Base-by-base conservation (phyloP, 73 alveolate species). In the Paramecium caudatum region DNA sequence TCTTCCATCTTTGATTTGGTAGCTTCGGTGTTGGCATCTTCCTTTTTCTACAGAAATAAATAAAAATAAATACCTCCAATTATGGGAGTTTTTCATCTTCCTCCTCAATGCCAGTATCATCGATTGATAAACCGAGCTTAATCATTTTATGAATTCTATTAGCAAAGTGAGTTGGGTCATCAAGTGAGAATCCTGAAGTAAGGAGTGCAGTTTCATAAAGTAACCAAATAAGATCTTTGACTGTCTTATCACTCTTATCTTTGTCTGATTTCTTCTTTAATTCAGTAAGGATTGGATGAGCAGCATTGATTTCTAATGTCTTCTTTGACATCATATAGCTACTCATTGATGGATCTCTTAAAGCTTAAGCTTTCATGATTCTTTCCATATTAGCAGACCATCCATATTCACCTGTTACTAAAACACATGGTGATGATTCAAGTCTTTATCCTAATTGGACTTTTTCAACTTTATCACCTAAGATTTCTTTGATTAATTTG, bases 311-410 rank as follows among this genome's bases (percentile, higher is more conserved):
- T 95, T 98, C 99, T 97, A 98, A 95, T 92, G 99, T 98, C 96
- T 98, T 98, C 98, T 98, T 98, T 91, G 99, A 97, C 92, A 97
- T 96, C 99, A 98, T 98, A 96, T 98, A 98, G 36, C 98, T 91
- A 82, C 99, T 95, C 99, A 97, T 98, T 84, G 99, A 95, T 91
- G 95, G 92, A 94, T 98, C 99, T 91, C 99, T 96, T 87, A 98
- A 98, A 47, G 99, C 99, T 94, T 98, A 99, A 61, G 99, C 99
- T 83, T 92, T 92, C 99, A 97, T 97, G 97, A 98, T 98, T 91
- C 99, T 96, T 94, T 98, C 99, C 99, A 98, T 98, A 96, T 98
- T 98, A 55, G 99, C 99, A 30, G 99, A 93, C 99, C 99, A 98
- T 55, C 99, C 99, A 93, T 96, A 94, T 93, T 98, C 99, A 25